Percentiles rank a stretch among this genome's conserved stretches.
phyloP scores from a whole-genome alignment of 202 grass and related monocot genomes.

The Zoysia matrella region DNA sequence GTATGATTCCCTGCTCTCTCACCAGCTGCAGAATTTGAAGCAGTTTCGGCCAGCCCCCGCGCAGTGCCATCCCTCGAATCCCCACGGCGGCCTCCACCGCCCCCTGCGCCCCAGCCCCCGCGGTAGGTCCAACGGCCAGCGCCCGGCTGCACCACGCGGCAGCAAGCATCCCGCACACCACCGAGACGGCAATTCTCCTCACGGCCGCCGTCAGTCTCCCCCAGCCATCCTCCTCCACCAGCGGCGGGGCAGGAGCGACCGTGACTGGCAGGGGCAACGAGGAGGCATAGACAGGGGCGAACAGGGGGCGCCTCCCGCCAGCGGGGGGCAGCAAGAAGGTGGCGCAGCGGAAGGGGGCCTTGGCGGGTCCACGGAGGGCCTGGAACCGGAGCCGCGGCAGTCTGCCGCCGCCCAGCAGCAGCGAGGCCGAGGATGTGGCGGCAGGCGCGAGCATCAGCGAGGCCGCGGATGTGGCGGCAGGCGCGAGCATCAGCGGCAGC shows the following conservation, averaged over 20 bases:
- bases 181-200: slow-evolving; percentile 34
- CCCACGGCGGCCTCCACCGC: slow-evolving; percentile 43
- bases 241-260: slow-evolving; percentile 14
- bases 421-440: slow-evolving; percentile 10
- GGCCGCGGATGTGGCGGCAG: no score
- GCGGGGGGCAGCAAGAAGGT: background rate
- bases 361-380: slow-evolving; percentile 31
- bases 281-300: slow-evolving; percentile 27
- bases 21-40: slow-evolving; percentile 76
- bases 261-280: slow-evolving; percentile 33
- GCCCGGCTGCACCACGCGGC: slow-evolving; percentile 42
- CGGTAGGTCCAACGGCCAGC: slow-evolving; percentile 23
- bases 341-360: slow-evolving; percentile 32
- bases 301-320: background rate
- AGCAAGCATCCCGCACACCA: slow-evolving; percentile 42
- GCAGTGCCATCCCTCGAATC: slow-evolving; percentile 46
- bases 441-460: slow-evolving; percentile 26
- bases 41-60: slow-evolving; percentile 63
- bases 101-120: slow-evolving; percentile 38
- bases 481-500: no score
- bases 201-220: background rate
- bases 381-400: slow-evolving; percentile 47
- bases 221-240: slow-evolving; percentile 13
- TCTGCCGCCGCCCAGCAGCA: no score
- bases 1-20: slow-evolving; percentile 77